Conservation (phyloP, 176 grass and related monocot species). For the Tillandsia fasciculata region DNA sequence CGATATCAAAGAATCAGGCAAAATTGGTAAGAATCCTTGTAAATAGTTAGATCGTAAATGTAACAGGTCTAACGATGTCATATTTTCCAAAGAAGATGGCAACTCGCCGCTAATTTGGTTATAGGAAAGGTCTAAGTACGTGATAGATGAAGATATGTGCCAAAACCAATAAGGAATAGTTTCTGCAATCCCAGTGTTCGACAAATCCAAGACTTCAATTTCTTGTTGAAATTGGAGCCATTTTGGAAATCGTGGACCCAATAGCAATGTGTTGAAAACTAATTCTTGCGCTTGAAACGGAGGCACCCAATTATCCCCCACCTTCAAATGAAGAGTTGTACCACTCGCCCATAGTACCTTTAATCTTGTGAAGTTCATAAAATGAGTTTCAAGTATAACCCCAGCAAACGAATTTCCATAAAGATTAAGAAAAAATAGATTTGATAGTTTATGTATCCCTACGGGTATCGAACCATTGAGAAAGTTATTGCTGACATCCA, state of each 20-base stretch:
- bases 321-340: background rate
- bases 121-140: background rate
- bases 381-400: constrained; percentile 13
- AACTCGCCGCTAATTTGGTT: constrained; percentile 20
- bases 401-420: background rate
- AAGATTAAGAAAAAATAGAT: constrained; percentile 9
- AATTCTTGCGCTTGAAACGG: background rate
- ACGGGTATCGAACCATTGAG: background rate
- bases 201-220: background rate
- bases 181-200: constrained; percentile 23
- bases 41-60: constrained; percentile 13
- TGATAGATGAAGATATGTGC: constrained; percentile 5
- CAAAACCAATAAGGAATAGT: constrained; percentile 28
- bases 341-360: accelerated
- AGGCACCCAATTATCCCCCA: constrained; percentile 23
- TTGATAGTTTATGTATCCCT: constrained; percentile 6
- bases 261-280: background rate
- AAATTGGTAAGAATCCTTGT: background rate
- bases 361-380: background rate
- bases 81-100: background rate
- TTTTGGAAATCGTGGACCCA: constrained; percentile 12
- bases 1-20: background rate
- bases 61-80: background rate
- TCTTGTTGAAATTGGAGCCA: constrained; percentile 22
- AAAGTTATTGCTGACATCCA: background rate